These are phyloP conservation scores for Colletotrichum lupini DNA, from an alignment of 2,329 filamentous ascomycete species.

Conservation along the genomic window DNA sequence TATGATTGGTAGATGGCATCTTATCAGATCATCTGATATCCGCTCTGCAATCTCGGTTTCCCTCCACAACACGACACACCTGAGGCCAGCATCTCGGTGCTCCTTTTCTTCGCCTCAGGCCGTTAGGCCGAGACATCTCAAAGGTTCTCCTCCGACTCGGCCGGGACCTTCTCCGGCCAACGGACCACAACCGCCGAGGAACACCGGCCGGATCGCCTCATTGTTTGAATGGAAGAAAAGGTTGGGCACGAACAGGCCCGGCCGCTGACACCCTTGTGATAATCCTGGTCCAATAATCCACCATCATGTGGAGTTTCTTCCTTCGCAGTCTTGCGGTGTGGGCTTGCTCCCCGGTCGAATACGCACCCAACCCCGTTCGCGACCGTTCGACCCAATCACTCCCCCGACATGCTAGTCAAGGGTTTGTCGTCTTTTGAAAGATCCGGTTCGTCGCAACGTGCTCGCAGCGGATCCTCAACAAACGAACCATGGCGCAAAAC, in stretches of 20 bases:
- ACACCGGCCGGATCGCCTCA: neutral
- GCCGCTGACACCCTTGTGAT: neutral
- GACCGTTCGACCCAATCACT: constrained; percentile 16
- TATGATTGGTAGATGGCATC: constrained; percentile 1
- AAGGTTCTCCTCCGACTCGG: neutral
- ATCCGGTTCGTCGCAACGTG: constrained; percentile 22
- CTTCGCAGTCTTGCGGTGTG: constrained; percentile 32
- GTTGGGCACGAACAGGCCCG: constrained; percentile 25
- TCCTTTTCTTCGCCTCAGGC: neutral
- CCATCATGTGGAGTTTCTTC: constrained; percentile 9
- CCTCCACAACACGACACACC: neutral
- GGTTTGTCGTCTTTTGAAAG: neutral
- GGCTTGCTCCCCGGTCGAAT: neutral
- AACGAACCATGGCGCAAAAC: constrained; percentile 16
- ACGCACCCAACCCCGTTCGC: constrained; percentile 6
- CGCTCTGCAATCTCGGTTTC: neutral
- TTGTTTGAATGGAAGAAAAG: neutral
- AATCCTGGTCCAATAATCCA: constrained; percentile 10
- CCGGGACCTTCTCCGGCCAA: neutral
- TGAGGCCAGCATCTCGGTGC: neutral
- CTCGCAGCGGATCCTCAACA: constrained; percentile 18
- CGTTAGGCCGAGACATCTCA: neutral
- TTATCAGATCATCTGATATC: constrained; percentile 25
- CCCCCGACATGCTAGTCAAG: neutral
- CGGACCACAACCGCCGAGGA: neutral